Evolutionary conservation across 306 rosid species (phyloP).

Genomic region (Casuarina glauca): DNA sequence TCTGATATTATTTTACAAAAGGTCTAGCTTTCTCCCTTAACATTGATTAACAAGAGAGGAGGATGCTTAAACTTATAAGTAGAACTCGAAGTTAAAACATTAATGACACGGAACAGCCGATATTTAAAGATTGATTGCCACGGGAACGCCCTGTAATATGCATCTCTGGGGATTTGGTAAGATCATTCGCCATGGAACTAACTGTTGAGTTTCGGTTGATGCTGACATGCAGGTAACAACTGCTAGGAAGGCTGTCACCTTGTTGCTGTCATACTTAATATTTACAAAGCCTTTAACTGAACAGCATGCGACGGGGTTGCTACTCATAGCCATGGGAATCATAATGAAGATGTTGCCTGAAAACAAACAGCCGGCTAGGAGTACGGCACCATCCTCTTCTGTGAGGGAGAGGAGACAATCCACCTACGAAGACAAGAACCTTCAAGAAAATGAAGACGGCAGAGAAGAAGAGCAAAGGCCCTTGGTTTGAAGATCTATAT

Average conservation of each 20-base stretch:
- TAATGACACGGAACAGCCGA: too few relatives aligned
- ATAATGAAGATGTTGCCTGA: constrained; percentile 53
- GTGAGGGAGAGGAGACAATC: constrained; percentile 19
- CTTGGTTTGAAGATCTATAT: constrained; percentile 30
- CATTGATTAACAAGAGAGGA: too few relatives aligned
- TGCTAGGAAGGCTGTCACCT: constrained; percentile 66
- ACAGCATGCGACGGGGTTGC: constrained; percentile 58
- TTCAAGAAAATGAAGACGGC: not conserved
- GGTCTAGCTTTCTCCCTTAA: too few relatives aligned
- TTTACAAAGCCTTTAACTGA: constrained; percentile 72
- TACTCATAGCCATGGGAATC: constrained; percentile 61
- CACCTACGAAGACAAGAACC: constrained; percentile 7
- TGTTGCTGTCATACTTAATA: constrained; percentile 59
- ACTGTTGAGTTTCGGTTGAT: not conserved
- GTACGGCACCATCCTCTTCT: not conserved
- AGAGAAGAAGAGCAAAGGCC: constrained; percentile 34
- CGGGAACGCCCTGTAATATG: not conserved
- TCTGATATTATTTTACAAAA: too few relatives aligned
- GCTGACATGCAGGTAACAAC: constrained; percentile 50
- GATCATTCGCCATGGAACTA: not conserved
- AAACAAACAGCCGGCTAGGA: constrained; percentile 21
- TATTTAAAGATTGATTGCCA: not conserved
- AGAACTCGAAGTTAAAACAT: too few relatives aligned
- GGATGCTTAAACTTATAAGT: too few relatives aligned
- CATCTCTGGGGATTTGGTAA: not conserved